These are phyloP conservation scores for Sporothrix schenckii DNA, from an alignment of 2,329 filamentous ascomycete species.

Conservation along the genomic window DNA sequence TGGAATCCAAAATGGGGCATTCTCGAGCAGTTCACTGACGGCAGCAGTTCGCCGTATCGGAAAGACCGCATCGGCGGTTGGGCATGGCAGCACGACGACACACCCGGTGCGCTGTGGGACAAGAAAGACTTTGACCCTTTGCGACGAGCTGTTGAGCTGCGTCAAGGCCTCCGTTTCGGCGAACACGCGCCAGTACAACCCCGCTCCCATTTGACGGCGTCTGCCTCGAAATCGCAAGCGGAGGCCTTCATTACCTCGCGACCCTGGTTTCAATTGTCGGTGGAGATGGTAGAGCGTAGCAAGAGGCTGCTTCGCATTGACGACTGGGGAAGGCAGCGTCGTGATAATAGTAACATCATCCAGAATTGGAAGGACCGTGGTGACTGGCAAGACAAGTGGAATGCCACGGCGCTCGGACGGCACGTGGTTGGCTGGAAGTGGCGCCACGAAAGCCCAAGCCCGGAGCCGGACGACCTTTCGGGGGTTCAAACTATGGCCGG, in stretches of 20 bases:
- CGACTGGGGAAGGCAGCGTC: background rate
- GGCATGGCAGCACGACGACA: background rate
- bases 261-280: background rate
- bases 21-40: background rate
- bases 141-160: background rate
- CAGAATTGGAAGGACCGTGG: conserved; percentile 2
- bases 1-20: conserved; percentile 13
- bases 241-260: conserved; percentile 8
- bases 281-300: background rate
- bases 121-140: background rate
- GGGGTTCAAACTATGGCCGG: background rate
- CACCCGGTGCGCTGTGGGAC: too few relatives aligned
- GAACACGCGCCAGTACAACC: conserved; percentile 5
- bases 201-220: background rate
- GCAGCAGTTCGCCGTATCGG: background rate
- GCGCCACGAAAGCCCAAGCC: conserved; percentile 13
- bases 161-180: background rate
- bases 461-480: conserved; percentile 1
- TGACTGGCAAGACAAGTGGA: conserved; percentile 17
- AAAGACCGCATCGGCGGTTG: background rate
- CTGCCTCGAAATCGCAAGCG: background rate
- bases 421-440: conserved; percentile 5
- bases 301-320: background rate
- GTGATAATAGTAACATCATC: background rate
- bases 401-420: too few relatives aligned